phyloP scores from a whole-genome alignment of 2,329 filamentous ascomycete genomes.

The Fusarium phyllophilum region DNA sequence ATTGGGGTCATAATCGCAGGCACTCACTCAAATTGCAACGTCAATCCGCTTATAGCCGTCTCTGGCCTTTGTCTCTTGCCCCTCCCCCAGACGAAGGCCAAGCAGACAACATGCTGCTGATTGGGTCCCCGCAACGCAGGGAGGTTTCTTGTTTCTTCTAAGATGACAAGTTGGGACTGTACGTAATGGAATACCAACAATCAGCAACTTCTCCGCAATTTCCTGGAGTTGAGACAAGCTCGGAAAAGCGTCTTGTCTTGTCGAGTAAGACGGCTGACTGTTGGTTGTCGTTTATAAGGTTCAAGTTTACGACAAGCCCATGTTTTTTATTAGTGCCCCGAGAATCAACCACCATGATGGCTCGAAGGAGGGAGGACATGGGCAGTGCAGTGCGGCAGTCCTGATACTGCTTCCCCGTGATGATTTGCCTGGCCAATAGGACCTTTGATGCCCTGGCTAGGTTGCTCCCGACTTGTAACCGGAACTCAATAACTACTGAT shows the following conservation, averaged over 20 bases:
- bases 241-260: background rate
- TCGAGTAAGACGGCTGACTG: background rate
- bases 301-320: background rate
- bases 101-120: conserved; percentile 17
- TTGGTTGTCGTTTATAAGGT: background rate
- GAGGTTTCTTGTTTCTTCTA: conserved; percentile 19
- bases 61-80: conserved; percentile 11
- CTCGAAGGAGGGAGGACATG: background rate
- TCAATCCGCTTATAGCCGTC: conserved; percentile 28
- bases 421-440: background rate
- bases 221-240: conserved; percentile 16
- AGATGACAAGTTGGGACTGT: conserved; percentile 4
- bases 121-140: conserved; percentile 23
- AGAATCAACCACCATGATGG: background rate
- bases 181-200: conserved; percentile 31
- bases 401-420: background rate
- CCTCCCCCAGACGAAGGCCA: conserved; percentile 38
- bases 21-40: background rate
- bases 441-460: background rate
- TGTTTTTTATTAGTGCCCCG: background rate
- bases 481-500: conserved; percentile 2
- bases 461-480: background rate
- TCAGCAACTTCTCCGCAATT: conserved; percentile 30
- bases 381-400: background rate
- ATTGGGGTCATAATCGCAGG: conserved; percentile 17